phyloP scores from a whole-genome alignment of 192 early-diverging fungal species.

The Podila epicladia region DNA sequence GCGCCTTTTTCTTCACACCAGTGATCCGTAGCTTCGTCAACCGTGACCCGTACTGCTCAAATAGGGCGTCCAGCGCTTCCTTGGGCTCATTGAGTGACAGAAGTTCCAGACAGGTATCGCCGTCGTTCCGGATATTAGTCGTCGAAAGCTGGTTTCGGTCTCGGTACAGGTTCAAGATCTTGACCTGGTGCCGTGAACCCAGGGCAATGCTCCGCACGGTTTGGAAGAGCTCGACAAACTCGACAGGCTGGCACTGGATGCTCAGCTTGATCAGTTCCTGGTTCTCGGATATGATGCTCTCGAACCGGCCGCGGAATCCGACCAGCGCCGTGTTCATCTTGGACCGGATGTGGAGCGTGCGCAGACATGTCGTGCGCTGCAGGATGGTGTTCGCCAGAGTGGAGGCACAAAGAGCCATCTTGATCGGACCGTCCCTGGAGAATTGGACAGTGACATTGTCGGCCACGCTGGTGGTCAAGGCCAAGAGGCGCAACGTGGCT shows the following conservation, averaged over 20 bases:
- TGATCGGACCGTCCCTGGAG: not conserved
- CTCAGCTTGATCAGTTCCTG: not conserved
- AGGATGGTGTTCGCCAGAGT: not conserved
- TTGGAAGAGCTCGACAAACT: not conserved
- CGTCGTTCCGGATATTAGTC: slow-evolving; percentile 12
- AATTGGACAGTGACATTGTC: not conserved
- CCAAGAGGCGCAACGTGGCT: not conserved
- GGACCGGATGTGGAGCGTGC: not conserved
- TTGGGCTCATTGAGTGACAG: not conserved
- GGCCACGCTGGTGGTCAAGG: not conserved
- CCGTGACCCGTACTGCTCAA: not conserved
- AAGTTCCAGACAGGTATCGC: slow-evolving; percentile 30
- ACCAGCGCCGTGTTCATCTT: not conserved
- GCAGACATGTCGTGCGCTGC: not conserved
- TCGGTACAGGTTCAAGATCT: not conserved
- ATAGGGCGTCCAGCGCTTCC: not conserved
- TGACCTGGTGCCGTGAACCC: not conserved
- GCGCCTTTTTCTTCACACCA: not conserved
- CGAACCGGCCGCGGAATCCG: not conserved
- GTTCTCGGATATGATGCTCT: not conserved
- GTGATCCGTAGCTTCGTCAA: slow-evolving; percentile 8
- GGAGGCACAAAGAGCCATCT: not conserved
- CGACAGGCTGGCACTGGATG: not conserved
- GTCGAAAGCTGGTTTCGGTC: slow-evolving; percentile 2
- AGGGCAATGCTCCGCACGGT: not conserved